Evolutionary conservation across 139 green algal species (phyloP), one percentile per base, ranked within the genome.

Genomic region (Nannochloris sp.): DNA sequence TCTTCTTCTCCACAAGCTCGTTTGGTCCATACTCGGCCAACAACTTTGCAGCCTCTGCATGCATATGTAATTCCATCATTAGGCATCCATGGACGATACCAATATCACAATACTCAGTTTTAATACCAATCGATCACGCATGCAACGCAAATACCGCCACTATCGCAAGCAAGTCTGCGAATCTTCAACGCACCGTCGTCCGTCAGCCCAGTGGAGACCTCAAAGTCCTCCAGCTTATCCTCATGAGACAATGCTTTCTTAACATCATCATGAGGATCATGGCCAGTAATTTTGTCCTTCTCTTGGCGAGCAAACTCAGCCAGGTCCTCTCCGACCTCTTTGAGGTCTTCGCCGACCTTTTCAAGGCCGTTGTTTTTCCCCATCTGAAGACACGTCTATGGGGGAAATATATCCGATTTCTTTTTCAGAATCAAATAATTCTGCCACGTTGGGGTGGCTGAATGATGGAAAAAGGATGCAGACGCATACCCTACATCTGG

Each of bases 1-100:
- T 74, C 23, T 45, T 58, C 79, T 94, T 94, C 76, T 91, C 83
- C 53, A 77, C 62, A 20, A 94, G 76, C 76, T 91, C 82, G 44
- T 94, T 94, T 49, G 65, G 65, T 17, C 87, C 87, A 43, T 73
- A 80, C n/a, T 75, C 13, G 4, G 33, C 14, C 5, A 89, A 65
- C 26, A 86, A 77, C n/a, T 55, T 20, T 23, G 60, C 68, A 1
- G 86, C 86, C 82, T 93, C 86, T 84, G 79, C 67, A 51, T 56
- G 17, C 33, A 40, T 40, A 40, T 40, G 33, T 8, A 8, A 40
- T 40, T 40, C 11, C 33, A 40, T 40, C 3, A 8, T 40, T 40
- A 40, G 33, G 33, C 33, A 9, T 8, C 3, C 11, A 1, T 40
- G 6, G 33, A 8, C 6, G 33, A 6, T 8, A 40, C 33, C 1